Evolutionary conservation across 352 stramenopile species (phyloP).

Genomic region (Globisporangium parvum): DNA sequence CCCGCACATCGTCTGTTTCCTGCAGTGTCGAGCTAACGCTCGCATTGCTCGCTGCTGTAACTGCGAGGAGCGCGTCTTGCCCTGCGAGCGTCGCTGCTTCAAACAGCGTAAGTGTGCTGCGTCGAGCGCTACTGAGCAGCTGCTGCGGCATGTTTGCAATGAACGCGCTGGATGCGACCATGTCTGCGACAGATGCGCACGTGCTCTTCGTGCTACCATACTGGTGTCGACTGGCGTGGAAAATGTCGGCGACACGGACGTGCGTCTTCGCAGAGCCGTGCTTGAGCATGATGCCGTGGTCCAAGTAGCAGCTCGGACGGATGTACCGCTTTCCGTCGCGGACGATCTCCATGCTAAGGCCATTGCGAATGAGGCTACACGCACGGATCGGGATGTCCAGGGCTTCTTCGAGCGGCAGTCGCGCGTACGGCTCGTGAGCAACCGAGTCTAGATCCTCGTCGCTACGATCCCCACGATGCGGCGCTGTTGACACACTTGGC

Average conservation of each 20-base stretch:
- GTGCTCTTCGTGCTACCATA: neutral
- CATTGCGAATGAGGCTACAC: slow-evolving; percentile 19
- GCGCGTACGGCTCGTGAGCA: slow-evolving; percentile 10
- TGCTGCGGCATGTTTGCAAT: neutral
- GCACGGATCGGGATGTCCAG: slow-evolving; percentile 20
- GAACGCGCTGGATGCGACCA: neutral
- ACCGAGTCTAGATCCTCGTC: neutral
- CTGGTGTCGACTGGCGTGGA: neutral
- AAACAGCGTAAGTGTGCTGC: neutral
- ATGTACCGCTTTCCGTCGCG: slow-evolving; percentile 19
- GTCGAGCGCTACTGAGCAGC: neutral
- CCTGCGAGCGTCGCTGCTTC: neutral
- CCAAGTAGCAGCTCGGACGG: slow-evolving; percentile 25
- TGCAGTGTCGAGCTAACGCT: neutral
- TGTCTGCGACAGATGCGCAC: neutral
- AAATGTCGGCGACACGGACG: slow-evolving; percentile 8
- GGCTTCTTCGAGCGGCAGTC: slow-evolving; percentile 19
- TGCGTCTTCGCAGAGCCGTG: slow-evolving; percentile 11
- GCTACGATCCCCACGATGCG: too few relatives aligned
- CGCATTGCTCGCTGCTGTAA: neutral
- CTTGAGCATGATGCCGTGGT: slow-evolving; percentile 30
- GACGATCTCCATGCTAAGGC: slow-evolving; percentile 23
- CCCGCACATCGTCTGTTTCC: neutral
- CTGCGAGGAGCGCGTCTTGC: slow-evolving; percentile 1
- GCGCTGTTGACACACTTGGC: too few relatives aligned